Base-by-base conservation (phyloP, 176 grass and related monocot species). In the Oryza nivara region DNA sequence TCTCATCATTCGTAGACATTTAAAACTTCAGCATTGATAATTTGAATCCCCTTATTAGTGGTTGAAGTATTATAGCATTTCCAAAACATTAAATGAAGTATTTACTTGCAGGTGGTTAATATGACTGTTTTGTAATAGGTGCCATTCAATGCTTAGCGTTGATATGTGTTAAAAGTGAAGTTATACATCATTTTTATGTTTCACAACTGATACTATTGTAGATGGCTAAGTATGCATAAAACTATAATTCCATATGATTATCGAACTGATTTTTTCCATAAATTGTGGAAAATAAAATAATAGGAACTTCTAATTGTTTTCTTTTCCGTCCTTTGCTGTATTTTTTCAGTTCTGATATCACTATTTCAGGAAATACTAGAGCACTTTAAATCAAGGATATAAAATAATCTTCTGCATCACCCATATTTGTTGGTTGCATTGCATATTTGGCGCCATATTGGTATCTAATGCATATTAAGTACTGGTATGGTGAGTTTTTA, bases 21-120 rank as follows among this genome's bases (percentile, higher is more conserved):
- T 45, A 84, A 84, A 84, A 68, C 13, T 68, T 74, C 19, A 23
- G 9, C 26, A 75, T 84, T 52, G 13, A 54, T 20, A 28, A 40
- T 63, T 63, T 63, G 58, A 63, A 38, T 67, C 72, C 58, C 45
- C 34, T 43, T 84, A 76, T 84, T 56, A n/a, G 22, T 41, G 34
- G n/a, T 69, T 84, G 22, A 60, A 68, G 64, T 64, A 68, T 48
- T 69, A 20, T 23, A 74, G 32, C 15, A 20, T 74, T 65, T 65
- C 16, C 15, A 76, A 25, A 48, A 32, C 8, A 41, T 16, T 47
- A 46, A 17, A 26, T 44, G 41, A 41, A 12, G 56, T 61, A 22
- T 22, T 61, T 54, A 64, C 7, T 38, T 51, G 51, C 28, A 49
- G 30, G 38, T 9, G 22, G 58, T 45, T 41, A 17, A 25, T 58